Conservation (phyloP, 1,284 basidiomycete genomes). For the Schizophyllum amplum region DNA sequence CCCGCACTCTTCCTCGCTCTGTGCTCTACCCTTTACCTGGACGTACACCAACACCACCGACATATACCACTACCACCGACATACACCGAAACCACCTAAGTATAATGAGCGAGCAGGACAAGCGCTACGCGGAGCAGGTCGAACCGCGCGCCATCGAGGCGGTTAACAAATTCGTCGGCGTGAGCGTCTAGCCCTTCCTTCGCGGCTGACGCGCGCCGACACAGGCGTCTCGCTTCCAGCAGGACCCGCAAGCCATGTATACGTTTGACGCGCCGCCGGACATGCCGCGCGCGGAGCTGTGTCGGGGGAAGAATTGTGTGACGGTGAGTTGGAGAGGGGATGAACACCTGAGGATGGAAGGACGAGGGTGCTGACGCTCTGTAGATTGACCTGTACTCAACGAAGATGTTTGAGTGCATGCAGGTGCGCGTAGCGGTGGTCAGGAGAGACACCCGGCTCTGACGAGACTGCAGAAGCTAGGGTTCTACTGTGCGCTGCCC, state of each 20-base stretch:
- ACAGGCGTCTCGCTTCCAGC: not conserved
- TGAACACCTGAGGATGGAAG: not conserved
- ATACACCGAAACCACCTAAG: too few relatives aligned
- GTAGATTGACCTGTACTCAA: slow-evolving; percentile 64
- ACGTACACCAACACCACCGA: too few relatives aligned
- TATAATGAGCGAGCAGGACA: too few relatives aligned
- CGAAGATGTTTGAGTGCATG: slow-evolving; percentile 68
- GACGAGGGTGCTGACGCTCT: not conserved
- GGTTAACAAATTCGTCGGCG: not conserved
- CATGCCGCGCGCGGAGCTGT: not conserved
- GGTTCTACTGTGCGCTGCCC: slow-evolving; percentile 70
- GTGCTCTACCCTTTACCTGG: too few relatives aligned
- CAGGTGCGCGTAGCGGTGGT: slow-evolving; percentile 40
- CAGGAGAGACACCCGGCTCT: not conserved
- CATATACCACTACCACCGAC: too few relatives aligned
- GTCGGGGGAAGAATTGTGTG: not conserved
- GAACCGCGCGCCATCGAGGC: not conserved
- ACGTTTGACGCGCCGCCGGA: not conserved
- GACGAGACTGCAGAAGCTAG: slow-evolving; percentile 34
- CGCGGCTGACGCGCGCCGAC: not conserved
- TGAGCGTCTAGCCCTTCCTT: not conserved
- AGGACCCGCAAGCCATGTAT: not conserved
- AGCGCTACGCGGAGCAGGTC: not conserved
- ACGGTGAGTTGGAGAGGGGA: not conserved
- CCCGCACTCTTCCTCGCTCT: too few relatives aligned